Percentiles rank a stretch among this genome's conserved stretches.
These are phyloP conservation scores for Monosporozyma servazzii DNA, from an alignment of 805 yeast genomes.

Conservation along the genomic window DNA sequence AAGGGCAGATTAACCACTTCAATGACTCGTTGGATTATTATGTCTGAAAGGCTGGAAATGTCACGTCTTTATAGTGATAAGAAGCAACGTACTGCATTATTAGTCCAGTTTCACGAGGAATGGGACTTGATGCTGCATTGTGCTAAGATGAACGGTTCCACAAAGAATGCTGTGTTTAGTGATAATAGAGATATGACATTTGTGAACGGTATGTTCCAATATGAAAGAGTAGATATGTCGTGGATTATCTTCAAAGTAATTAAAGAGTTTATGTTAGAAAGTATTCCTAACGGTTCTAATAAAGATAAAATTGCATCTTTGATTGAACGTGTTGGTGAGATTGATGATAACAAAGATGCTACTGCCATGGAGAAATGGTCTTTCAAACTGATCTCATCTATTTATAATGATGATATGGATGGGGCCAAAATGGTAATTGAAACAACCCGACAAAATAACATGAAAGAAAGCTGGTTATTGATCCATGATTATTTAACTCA, in stretches of 20 bases:
- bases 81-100: conserved; percentile 11
- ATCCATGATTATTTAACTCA: conserved; percentile 17
- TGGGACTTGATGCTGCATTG: conserved; percentile 25
- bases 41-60: conserved; percentile 16
- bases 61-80: conserved; percentile 27
- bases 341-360: background rate
- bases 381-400: conserved; percentile 13
- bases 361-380: conserved; percentile 15
- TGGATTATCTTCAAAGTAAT: conserved; percentile 10
- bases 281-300: conserved; percentile 10
- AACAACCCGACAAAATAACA: background rate
- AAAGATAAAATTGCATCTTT: conserved; percentile 6
- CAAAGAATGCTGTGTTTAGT: conserved; percentile 7
- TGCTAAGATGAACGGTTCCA: conserved; percentile 13
- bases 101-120: conserved; percentile 15
- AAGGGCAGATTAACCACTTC: conserved; percentile 45
- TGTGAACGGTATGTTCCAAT: background rate
- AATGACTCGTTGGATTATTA: conserved; percentile 32
- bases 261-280: conserved; percentile 19
- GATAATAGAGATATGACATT: conserved; percentile 13
- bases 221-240: conserved; percentile 10
- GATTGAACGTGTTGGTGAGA: background rate
- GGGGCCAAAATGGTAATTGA: background rate
- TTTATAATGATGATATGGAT: conserved; percentile 15
- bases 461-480: conserved; percentile 14